A percentile compares a stretch with the other conserved stretches of the same genome.
Evolutionary conservation across 441 rosid species (phyloP).

Genomic region (Euphorbia corollata): DNA sequence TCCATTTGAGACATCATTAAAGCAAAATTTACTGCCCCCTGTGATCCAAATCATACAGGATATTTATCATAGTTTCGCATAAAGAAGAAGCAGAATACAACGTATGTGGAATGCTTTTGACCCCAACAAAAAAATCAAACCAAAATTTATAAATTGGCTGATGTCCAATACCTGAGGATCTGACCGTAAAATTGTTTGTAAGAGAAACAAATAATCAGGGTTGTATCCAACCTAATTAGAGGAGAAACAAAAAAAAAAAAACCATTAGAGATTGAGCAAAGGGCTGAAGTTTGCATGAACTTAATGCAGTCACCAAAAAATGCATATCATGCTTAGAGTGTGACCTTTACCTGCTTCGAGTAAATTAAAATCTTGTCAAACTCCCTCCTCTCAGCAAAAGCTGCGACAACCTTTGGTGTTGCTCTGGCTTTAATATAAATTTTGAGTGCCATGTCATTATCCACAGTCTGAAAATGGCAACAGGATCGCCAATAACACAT

Average conservation of each 20-base stretch:
- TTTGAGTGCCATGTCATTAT: slow-evolving; percentile 97
- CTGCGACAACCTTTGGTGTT: slow-evolving; percentile 99
- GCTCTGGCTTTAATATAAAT: slow-evolving; percentile 98
- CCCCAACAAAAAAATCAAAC: background rate
- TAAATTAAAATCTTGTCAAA: slow-evolving; percentile 95
- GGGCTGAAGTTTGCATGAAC: background rate
- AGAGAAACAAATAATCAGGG: slow-evolving; percentile 96
- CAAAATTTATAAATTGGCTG: background rate
- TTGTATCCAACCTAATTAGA: slow-evolving; percentile 85
- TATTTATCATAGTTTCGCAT: background rate
- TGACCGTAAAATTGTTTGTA: slow-evolving; percentile 97
- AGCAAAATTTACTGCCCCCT: slow-evolving; percentile 99
- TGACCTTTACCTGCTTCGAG: slow-evolving; percentile 81
- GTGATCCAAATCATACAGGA: slow-evolving; percentile 18
- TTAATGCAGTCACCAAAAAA: background rate
- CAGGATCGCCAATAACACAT: slow-evolving; percentile 2
- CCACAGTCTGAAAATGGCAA: slow-evolving; percentile 72
- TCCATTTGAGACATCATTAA: slow-evolving; percentile 99
- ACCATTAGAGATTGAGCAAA: background rate
- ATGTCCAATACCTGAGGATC: slow-evolving; percentile 83
- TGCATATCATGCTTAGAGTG: background rate
- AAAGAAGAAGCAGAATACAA: background rate
- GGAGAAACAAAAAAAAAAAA: background rate
- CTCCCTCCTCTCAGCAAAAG: slow-evolving; percentile 99
- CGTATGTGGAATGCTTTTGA: background rate